These are phyloP conservation scores for Pseudomassariella vexata DNA, from an alignment of 2,329 filamentous ascomycete genomes.

Conservation along the genomic window DNA sequence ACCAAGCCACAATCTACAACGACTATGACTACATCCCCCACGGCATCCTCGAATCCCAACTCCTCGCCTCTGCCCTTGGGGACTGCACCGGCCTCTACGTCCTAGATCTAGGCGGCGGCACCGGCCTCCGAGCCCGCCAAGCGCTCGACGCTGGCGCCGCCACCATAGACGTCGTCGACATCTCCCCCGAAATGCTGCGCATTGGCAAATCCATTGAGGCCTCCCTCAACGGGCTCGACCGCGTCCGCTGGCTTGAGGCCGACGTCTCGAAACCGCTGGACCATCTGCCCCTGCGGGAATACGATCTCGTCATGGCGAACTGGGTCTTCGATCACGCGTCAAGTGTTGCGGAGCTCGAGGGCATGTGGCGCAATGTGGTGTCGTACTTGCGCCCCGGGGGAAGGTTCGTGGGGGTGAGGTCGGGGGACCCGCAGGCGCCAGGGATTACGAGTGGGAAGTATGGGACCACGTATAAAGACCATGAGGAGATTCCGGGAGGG, in stretches of 20 bases:
- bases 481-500: conserved; percentile 14
- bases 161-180: conserved; percentile 21
- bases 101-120: conserved; percentile 25
- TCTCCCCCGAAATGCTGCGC: conserved; percentile 3
- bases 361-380: conserved; percentile 11
- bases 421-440: conserved; percentile 6
- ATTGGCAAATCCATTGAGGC: conserved; percentile 11
- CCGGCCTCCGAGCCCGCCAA: conserved; percentile 18
- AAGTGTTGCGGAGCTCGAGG: conserved; percentile 7
- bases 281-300: conserved; percentile 10
- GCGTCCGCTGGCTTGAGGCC: conserved; percentile 6
- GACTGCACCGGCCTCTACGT: conserved; percentile 16
- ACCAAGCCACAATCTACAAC: conserved; percentile 4
- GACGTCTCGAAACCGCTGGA: conserved; percentile 9
- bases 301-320: conserved; percentile 14
- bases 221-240: conserved; percentile 2
- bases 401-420: conserved; percentile 11
- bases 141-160: conserved; percentile 18
- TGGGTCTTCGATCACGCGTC: conserved; percentile 13
- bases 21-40: conserved; percentile 4
- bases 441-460: background rate
- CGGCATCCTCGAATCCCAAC: conserved; percentile 21
- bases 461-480: background rate
- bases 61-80: conserved; percentile 20
- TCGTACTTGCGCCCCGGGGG: conserved; percentile 12